A percentile compares a stretch with the other conserved stretches of the same genome.
These are phyloP conservation scores for Kazachstania taianensis DNA, from an alignment of 805 yeast species.

Conservation along the genomic window DNA sequence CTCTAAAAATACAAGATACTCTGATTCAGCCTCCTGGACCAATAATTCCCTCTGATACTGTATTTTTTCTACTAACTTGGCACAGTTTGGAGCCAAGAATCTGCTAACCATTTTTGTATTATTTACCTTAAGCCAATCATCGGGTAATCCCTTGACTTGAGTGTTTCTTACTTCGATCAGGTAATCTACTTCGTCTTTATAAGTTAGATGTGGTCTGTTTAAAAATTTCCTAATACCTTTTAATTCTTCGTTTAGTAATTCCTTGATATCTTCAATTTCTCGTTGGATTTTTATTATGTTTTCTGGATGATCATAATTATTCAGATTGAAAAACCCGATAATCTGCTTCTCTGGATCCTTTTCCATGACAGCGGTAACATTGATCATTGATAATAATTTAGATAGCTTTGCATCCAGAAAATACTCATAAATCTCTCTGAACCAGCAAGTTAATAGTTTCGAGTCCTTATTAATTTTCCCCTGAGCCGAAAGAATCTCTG, in stretches of 20 bases:
- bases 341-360: slow-evolving; percentile 38
- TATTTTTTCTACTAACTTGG: slow-evolving; percentile 40
- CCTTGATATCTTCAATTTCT: slow-evolving; percentile 36
- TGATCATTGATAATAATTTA: slow-evolving; percentile 39
- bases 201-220: slow-evolving; percentile 48
- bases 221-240: slow-evolving; percentile 34
- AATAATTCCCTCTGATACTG: slow-evolving; percentile 52
- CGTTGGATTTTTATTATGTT: slow-evolving; percentile 30
- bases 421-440: slow-evolving; percentile 31
- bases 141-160: slow-evolving; percentile 49
- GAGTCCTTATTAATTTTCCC: slow-evolving; percentile 19
- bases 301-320: slow-evolving; percentile 32
- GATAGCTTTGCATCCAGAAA: slow-evolving; percentile 28
- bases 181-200: slow-evolving; percentile 55
- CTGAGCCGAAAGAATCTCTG: slow-evolving; percentile 14
- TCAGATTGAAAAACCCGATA: slow-evolving; percentile 33
- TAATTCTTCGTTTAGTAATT: slow-evolving; percentile 45
- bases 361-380: slow-evolving; percentile 42
- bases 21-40: slow-evolving; percentile 17
- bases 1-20: slow-evolving; percentile 28
- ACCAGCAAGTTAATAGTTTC: slow-evolving; percentile 30
- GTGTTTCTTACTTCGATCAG: slow-evolving; percentile 65
- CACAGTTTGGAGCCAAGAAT: slow-evolving; percentile 54
- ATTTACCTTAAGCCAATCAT: slow-evolving; percentile 66
- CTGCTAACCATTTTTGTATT: slow-evolving; percentile 62